Evolutionary conservation across 2,329 filamentous ascomycete genomes (phyloP).

Genomic region (Alternaria metachromatica): DNA sequence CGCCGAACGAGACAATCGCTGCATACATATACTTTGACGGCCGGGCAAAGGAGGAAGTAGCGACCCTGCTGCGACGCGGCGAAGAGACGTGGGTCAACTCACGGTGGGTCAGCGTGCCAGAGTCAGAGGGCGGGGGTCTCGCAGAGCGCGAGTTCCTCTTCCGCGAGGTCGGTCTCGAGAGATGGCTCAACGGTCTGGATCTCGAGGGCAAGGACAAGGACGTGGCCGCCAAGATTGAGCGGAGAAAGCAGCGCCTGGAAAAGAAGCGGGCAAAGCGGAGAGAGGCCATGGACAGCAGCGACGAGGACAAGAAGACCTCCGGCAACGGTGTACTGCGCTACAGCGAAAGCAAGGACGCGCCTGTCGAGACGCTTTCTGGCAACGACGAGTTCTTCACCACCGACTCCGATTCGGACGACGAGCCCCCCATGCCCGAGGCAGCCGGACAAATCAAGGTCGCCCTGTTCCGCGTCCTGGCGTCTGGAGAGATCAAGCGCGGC

Average conservation of each 20-base stretch:
- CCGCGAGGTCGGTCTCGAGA: conserved; percentile 91
- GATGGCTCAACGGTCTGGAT: conserved; percentile 95
- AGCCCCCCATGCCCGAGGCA: conserved; percentile 86
- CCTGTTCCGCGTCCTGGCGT: conserved; percentile 92
- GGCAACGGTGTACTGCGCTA: conserved; percentile 75
- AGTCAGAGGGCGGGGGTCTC: conserved; percentile 88
- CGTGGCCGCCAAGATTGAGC: conserved; percentile 78
- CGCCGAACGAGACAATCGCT: conserved; percentile 94
- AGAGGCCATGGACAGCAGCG: conserved; percentile 59
- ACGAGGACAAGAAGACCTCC: conserved; percentile 50
- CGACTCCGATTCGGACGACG: conserved; percentile 76
- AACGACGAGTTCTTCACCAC: conserved; percentile 70
- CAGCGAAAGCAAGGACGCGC: conserved; percentile 75
- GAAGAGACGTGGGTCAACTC: conserved; percentile 99
- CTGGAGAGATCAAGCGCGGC: conserved; percentile 95
- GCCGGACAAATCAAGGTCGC: conserved; percentile 98
- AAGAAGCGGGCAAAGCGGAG: conserved; percentile 82
- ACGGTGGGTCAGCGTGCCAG: conserved; percentile 93
- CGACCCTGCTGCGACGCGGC: conserved; percentile 86
- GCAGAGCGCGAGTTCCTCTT: conserved; percentile 97
- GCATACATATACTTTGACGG: conserved; percentile 99
- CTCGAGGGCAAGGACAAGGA: conserved; percentile 80
- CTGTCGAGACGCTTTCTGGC: conserved; percentile 74
- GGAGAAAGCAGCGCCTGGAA: conserved; percentile 72
- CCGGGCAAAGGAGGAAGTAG: conserved; percentile 92